Conservation (phyloP, 176 grass and related monocot genomes). For the Pontederia crassipes region DNA sequence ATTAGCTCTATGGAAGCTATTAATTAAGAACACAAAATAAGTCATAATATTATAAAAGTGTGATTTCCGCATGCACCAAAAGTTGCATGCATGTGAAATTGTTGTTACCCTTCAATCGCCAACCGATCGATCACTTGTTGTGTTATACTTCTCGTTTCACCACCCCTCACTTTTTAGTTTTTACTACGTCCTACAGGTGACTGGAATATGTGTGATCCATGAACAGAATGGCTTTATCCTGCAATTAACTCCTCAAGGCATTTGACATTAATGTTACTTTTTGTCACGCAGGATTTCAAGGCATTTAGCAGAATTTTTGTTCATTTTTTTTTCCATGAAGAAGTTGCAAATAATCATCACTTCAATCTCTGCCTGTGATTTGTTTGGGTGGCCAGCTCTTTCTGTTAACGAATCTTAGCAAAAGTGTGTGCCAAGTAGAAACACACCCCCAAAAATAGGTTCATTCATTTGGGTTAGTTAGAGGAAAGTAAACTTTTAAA, state of each 20-base stretch:
- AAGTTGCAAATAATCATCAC: too few species aligned
- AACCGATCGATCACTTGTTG: too few species aligned
- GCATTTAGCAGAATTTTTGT: too few species aligned
- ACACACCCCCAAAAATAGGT: neutral
- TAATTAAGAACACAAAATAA: too few species aligned
- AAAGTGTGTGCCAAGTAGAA: neutral
- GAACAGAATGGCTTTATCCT: neutral
- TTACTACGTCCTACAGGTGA: neutral
- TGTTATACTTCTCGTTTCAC: neutral
- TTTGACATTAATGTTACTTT: too few species aligned
- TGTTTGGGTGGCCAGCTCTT: conserved; percentile 6
- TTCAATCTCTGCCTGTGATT: neutral
- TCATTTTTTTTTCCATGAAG: too few species aligned
- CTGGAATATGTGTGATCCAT: too few species aligned
- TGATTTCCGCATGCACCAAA: neutral
- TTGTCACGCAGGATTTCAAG: too few species aligned
- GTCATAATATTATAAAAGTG: neutral
- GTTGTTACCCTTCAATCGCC: neutral
- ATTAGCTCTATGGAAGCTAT: too few species aligned
- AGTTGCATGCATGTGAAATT: too few species aligned
- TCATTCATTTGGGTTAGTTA: neutral
- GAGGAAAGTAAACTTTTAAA: neutral
- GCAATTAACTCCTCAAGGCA: too few species aligned
- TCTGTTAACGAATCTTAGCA: neutral
- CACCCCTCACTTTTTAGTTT: neutral